These are phyloP conservation scores for Arthrobotrys megalospora DNA, from an alignment of 2,329 filamentous ascomycete species.

Conservation along the genomic window DNA sequence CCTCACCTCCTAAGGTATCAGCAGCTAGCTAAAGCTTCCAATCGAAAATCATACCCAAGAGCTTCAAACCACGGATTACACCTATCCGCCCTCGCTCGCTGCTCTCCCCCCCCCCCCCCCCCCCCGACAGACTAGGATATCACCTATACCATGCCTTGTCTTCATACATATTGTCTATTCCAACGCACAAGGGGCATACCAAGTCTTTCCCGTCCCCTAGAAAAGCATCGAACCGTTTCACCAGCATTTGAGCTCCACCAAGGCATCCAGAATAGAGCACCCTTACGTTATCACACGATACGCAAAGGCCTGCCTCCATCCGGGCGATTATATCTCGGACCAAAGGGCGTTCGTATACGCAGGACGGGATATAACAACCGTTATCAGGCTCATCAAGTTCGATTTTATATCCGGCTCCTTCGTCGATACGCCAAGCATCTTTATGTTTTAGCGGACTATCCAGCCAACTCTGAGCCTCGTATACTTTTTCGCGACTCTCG, in stretches of 20 bases:
- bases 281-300: background rate
- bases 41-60: background rate
- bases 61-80: conserved; percentile 1
- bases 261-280: background rate
- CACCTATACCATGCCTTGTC: background rate
- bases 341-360: background rate
- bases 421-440: background rate
- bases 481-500: no score
- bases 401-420: background rate
- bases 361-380: rapidly evolving
- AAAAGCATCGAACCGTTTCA: background rate
- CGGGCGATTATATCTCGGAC: conserved; percentile 8
- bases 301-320: background rate
- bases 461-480: background rate
- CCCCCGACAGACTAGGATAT: no score
- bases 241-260: background rate
- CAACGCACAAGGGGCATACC: conserved; percentile 6
- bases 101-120: no score
- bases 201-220: background rate
- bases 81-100: background rate
- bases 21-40: background rate
- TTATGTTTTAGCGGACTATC: background rate
- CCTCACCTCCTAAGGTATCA: no score
- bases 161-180: background rate
- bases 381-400: background rate